These are phyloP conservation scores for Wickerhamomyces chaumierensis DNA, from an alignment of 805 yeast genomes.

Conservation along the genomic window DNA sequence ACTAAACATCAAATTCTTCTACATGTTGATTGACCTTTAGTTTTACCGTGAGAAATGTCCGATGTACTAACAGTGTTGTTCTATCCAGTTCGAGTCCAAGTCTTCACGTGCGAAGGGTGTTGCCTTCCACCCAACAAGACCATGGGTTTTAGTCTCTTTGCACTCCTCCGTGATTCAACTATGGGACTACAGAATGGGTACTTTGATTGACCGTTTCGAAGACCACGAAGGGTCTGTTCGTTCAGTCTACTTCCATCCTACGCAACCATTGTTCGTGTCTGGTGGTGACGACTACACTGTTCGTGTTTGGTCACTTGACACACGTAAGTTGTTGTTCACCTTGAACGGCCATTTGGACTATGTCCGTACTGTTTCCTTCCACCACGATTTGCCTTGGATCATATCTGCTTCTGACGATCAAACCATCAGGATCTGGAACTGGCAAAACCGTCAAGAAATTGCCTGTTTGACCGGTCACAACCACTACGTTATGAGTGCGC, in stretches of 20 bases:
- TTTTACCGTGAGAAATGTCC: background rate
- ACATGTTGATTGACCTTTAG: background rate
- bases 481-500: constrained; percentile 97
- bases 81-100: constrained; percentile 77
- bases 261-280: constrained; percentile 93
- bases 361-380: constrained; percentile 89
- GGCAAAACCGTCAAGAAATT: constrained; percentile 97
- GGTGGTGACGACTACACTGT: constrained; percentile 96
- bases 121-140: constrained; percentile 92
- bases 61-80: constrained; percentile 9
- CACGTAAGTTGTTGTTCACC: constrained; percentile 86
- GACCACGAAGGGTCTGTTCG: constrained; percentile 99
- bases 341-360: constrained; percentile 91
- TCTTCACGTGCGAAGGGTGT: constrained; percentile 96
- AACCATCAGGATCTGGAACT: constrained; percentile 97
- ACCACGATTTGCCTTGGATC: constrained; percentile 95
- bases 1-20: too few species aligned
- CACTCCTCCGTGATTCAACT: constrained; percentile 97
- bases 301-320: constrained; percentile 90
- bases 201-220: constrained; percentile 89
- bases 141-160: constrained; percentile 92
- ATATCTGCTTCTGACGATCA: constrained; percentile 95
- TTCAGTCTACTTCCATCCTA: constrained; percentile 91
- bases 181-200: constrained; percentile 99
- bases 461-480: constrained; percentile 97